Conservation (phyloP, 768 basidiomycete species). For the Porphyrellus cyaneotinctus region DNA sequence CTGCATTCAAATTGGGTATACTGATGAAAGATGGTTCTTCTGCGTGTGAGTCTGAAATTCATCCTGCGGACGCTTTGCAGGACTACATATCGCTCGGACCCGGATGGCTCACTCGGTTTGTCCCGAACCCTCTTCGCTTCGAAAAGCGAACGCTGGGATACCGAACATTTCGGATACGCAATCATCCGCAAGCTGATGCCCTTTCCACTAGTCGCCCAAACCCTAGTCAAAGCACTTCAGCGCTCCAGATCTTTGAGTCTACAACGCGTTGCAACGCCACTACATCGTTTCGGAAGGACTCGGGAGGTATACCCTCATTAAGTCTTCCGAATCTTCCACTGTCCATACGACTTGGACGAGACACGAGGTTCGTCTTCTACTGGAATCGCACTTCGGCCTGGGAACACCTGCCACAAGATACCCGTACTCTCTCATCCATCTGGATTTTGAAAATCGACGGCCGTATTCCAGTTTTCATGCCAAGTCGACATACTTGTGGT, state of each 20-base stretch:
- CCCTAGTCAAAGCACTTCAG: not conserved
- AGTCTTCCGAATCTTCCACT: constrained; percentile 11
- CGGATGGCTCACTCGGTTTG: constrained; percentile 6
- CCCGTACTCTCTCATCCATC: not conserved
- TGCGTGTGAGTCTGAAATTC: constrained; percentile 6
- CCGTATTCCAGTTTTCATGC: constrained; percentile 2
- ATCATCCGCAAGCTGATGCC: not conserved
- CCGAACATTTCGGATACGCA: not conserved
- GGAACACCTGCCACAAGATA: constrained; percentile 16
- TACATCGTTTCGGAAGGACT: constrained; percentile 9
- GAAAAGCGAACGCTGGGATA: not conserved
- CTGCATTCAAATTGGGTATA: not conserved
- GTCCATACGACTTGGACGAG: not conserved
- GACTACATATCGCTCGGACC: constrained; percentile 12
- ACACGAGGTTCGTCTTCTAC: constrained; percentile 20
- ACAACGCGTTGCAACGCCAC: not conserved
- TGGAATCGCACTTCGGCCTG: constrained; percentile 10
- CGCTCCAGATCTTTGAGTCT: not conserved
- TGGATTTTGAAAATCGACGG: constrained; percentile 12
- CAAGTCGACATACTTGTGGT: not conserved
- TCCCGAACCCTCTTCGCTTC: not conserved
- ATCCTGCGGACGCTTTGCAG: constrained; percentile 6
- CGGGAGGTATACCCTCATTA: constrained; percentile 2
- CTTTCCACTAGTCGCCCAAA: not conserved
- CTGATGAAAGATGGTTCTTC: constrained; percentile 3